Evolutionary conservation across 1,139 yeast genomes (phyloP).

Genomic region (Ogataea hybrid): DNA sequence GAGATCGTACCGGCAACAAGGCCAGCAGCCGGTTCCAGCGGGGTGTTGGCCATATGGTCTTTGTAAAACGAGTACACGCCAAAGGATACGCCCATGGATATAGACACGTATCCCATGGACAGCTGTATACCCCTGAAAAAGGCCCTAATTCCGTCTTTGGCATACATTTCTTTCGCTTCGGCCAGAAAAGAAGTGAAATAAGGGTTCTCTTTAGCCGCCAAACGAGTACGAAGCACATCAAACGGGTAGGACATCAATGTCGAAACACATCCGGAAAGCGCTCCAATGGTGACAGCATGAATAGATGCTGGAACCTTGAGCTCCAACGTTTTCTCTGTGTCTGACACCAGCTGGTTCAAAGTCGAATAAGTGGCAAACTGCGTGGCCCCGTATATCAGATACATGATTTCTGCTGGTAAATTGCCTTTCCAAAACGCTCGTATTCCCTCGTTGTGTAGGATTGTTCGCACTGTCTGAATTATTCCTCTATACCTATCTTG

Average conservation of each 20-base stretch:
- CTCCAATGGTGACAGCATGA: constrained; percentile 66
- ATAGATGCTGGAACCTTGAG: constrained; percentile 37
- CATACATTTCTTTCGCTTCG: constrained; percentile 46
- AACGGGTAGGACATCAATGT: constrained; percentile 81
- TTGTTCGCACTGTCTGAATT: constrained; percentile 35
- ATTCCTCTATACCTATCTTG: constrained; percentile 34
- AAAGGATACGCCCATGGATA: constrained; percentile 32
- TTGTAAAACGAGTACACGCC: constrained; percentile 27
- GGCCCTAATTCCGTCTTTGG: constrained; percentile 51
- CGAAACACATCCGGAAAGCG: constrained; percentile 72
- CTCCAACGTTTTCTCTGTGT: constrained; percentile 31
- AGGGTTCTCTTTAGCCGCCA: constrained; percentile 56
- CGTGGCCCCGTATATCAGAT: constrained; percentile 77
- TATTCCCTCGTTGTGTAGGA: constrained; percentile 52
- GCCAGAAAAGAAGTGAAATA: constrained; percentile 46
- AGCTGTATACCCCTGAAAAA: constrained; percentile 76
- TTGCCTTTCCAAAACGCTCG: constrained; percentile 90
- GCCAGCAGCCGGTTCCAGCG: constrained; percentile 68
- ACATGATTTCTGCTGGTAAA: constrained; percentile 85
- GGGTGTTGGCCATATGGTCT: constrained; percentile 33
- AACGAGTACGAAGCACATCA: constrained; percentile 79
- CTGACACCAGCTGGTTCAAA: constrained; percentile 43
- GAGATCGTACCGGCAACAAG: constrained; percentile 73
- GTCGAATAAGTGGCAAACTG: constrained; percentile 76
- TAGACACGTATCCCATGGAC: constrained; percentile 40